Conservation (phyloP, 169 alveolate species). For the Miamiensis avidus region DNA sequence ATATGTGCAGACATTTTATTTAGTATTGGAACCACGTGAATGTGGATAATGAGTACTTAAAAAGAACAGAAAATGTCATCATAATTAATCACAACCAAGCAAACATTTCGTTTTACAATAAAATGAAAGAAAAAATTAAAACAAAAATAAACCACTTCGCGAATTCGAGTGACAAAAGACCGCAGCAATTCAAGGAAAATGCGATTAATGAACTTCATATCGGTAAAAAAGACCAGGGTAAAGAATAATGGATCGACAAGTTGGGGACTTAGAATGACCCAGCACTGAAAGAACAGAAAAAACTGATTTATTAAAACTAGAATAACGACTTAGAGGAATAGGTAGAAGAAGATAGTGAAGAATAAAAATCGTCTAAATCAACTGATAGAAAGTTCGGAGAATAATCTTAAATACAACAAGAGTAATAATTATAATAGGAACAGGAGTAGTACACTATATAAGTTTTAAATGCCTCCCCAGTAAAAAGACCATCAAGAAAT, state of each 20-base stretch:
- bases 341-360: no score
- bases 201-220: slow-evolving; percentile 18
- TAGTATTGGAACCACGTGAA: slow-evolving; percentile 72
- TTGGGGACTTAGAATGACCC: no score
- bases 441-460: no score
- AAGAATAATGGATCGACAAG: no score
- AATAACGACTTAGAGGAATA: not conserved
- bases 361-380: no score
- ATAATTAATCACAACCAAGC: not conserved
- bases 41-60: slow-evolving; percentile 14
- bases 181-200: slow-evolving; percentile 32
- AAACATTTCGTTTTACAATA: slow-evolving; percentile 2
- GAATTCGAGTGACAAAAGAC: slow-evolving; percentile 35
- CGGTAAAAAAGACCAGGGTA: no score
- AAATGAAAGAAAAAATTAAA: slow-evolving; percentile 4
- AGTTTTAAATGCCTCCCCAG: no score
- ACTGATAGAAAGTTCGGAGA: not conserved
- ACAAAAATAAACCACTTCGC: not conserved
- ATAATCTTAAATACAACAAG: not conserved
- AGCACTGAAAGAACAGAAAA: no score
- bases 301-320: not conserved
- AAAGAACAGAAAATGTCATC: not conserved
- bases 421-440: no score
- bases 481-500: no score
- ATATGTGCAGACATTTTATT: slow-evolving; percentile 81